Evolutionary conservation across 495 filamentous ascomycete genomes (phyloP), one percentile per base, ranked within the genome.

Genomic region (Halenospora varia): DNA sequence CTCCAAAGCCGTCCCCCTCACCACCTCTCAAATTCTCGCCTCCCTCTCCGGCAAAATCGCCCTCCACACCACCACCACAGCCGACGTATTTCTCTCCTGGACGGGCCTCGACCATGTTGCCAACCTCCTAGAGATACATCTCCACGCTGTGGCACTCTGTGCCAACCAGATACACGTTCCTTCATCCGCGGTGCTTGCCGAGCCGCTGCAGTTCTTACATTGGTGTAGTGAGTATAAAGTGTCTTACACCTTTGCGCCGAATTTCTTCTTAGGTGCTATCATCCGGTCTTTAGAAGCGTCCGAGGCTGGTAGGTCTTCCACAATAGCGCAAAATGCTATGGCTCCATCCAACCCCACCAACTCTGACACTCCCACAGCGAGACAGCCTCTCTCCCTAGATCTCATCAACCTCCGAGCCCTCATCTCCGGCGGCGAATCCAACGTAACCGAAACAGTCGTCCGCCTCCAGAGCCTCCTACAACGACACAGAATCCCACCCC

Each of bases 21-120:
- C 53, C 0, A 76, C 80, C 56, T 40, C 44, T 1, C 77, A 84
- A 46, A 63, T 83, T 2, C 44, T 83, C 0, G 56, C 73, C 0
- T 70, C 82, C 2, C 50, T 84, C 2, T 1, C 26, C 0, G 78
- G 79, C 4, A 84, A 83, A 57, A 29, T 52, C 0, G 10, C 19
- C 10, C 39, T 55, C 9, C 59, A 58, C 42, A 26, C 9, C 2
- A 58, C 48, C 3, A 53, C 17, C 2, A n/a, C 11, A 25, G n/a
- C 42, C 1, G 49, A 59, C 22, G 40, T 67, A 0, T 78, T 82
- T 48, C 55, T 82, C 23, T 77, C 73, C 60, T 86, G 80, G 81
- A 72, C 78, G 35, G 67, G 68, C 9, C 53, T 82, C 6, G 79
- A 83, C 48, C 82, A 86, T 48, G 80, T 82, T 19, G 81, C 80